These are phyloP conservation scores for Coix lacrymajobi DNA, from an alignment of 176 grass and related monocot genomes.

Conservation along the genomic window DNA sequence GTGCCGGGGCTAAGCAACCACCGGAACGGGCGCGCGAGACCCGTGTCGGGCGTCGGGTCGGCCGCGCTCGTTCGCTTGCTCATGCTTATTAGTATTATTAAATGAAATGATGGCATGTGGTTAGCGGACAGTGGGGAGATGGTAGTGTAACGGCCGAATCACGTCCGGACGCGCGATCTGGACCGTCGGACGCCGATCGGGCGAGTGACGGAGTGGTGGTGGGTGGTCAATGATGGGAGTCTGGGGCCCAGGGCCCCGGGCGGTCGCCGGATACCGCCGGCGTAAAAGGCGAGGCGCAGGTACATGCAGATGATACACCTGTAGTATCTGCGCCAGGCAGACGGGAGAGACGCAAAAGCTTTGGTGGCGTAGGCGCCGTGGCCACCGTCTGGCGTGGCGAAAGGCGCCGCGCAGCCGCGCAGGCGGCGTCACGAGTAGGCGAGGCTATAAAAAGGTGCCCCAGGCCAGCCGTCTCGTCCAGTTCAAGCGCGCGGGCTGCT, in stretches of 20 bases:
- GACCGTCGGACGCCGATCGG: background rate
- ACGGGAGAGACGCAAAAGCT: constrained; percentile 9
- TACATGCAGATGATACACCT: background rate
- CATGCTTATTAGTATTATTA: no score
- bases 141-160: background rate
- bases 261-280: background rate
- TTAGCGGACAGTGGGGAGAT: background rate
- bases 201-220: background rate
- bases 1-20: background rate
- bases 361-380: background rate
- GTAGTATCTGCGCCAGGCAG: background rate
- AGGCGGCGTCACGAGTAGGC: background rate
- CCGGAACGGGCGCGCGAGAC: background rate
- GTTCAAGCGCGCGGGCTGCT: background rate
- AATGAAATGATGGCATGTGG: background rate
- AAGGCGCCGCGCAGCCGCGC: background rate
- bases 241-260: no score
- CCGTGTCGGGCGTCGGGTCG: background rate
- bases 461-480: background rate
- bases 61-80: background rate
- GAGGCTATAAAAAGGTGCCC: constrained; percentile 31
- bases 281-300: background rate
- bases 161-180: background rate
- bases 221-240: no score
- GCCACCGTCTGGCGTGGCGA: no score